Percentiles rank a stretch among this genome's conserved stretches.
These are phyloP conservation scores for Zalaria sp. DNA, from an alignment of 2,329 filamentous ascomycete species.

Conservation along the genomic window DNA sequence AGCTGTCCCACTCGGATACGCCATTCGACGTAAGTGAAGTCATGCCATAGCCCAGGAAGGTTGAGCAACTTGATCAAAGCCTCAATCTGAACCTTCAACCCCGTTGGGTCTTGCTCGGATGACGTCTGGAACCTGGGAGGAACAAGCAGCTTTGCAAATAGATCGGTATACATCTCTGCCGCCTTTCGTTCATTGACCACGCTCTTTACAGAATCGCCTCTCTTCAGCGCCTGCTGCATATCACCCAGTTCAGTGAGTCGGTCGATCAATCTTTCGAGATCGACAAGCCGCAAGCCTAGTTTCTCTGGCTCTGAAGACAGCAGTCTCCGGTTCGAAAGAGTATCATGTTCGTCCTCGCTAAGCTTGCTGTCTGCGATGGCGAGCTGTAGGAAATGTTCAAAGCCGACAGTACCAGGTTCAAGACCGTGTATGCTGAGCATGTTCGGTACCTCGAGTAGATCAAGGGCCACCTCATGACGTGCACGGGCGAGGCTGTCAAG, in stretches of 20 bases:
- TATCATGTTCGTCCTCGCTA: slow-evolving; percentile 5
- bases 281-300: slow-evolving; percentile 11
- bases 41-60: slow-evolving; percentile 29
- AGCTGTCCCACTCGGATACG: slow-evolving; percentile 31
- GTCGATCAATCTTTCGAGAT: slow-evolving; percentile 10
- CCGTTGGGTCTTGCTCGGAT: slow-evolving; percentile 3
- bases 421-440: slow-evolving; percentile 31
- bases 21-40: slow-evolving; percentile 33
- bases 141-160: slow-evolving; percentile 14
- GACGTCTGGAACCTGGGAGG: background rate
- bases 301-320: slow-evolving; percentile 10
- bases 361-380: slow-evolving; percentile 23
- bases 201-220: background rate
- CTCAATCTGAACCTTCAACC: slow-evolving; percentile 31
- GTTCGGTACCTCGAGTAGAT: slow-evolving; percentile 29
- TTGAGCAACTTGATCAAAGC: slow-evolving; percentile 28
- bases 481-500: background rate
- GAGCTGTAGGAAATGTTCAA: slow-evolving; percentile 33
- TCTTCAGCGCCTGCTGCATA: slow-evolving; percentile 2
- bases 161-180: slow-evolving; percentile 13
- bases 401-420: slow-evolving; percentile 32
- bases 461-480: background rate
- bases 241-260: slow-evolving; percentile 11
- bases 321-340: slow-evolving; percentile 8
- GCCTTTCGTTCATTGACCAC: slow-evolving; percentile 8